Percentiles rank a stretch among this genome's conserved stretches.
These are phyloP conservation scores for Salisapilia sapeloensis DNA, from an alignment of 352 stramenopile genomes.

Conservation along the genomic window DNA sequence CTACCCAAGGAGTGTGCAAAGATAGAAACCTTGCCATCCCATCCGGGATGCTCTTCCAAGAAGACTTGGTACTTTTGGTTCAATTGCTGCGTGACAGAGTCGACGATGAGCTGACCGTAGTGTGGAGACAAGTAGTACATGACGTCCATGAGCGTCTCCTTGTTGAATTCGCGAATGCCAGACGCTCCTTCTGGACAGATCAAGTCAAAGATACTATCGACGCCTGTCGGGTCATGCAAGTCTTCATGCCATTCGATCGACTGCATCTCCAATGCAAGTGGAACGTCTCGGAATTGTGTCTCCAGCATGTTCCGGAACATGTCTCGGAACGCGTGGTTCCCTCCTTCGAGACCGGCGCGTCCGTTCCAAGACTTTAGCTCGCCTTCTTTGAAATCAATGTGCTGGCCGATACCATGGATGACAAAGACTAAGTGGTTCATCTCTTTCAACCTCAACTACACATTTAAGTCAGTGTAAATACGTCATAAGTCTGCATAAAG, in stretches of 20 bases:
- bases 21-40: conserved; percentile 80
- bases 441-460: conserved; percentile 44
- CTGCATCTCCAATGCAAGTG: conserved; percentile 70
- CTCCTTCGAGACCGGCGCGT: conserved; percentile 44
- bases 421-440: conserved; percentile 79
- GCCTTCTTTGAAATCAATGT: conserved; percentile 74
- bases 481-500: no score
- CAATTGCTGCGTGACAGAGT: conserved; percentile 78
- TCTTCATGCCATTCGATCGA: conserved; percentile 85
- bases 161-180: conserved; percentile 85
- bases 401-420: conserved; percentile 75
- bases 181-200: conserved; percentile 63
- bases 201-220: conserved; percentile 73
- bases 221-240: conserved; percentile 64
- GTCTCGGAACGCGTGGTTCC: conserved; percentile 65
- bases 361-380: conserved; percentile 72
- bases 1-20: conserved; percentile 82
- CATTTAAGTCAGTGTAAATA: conserved; percentile 1
- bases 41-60: conserved; percentile 74
- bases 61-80: conserved; percentile 85
- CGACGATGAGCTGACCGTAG: conserved; percentile 84
- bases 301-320: conserved; percentile 60
- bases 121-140: conserved; percentile 85
- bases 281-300: conserved; percentile 68
- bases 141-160: conserved; percentile 90